These are phyloP conservation scores for Penicillium argentinense DNA, from an alignment of 495 filamentous ascomycete species.

Conservation along the genomic window DNA sequence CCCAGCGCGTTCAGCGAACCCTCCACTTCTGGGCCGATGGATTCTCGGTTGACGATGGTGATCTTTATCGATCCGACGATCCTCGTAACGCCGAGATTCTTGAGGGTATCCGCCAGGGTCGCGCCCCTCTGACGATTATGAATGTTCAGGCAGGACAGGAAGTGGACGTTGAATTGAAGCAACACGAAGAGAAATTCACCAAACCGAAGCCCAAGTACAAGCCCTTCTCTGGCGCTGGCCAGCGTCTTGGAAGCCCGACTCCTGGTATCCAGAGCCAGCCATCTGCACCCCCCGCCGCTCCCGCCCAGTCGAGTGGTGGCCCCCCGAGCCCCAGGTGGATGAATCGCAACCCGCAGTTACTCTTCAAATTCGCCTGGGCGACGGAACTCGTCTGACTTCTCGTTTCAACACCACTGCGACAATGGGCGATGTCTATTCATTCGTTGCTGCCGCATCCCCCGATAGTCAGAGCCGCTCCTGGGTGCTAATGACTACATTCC, in stretches of 20 bases:
- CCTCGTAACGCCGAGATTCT: slow-evolving; percentile 80
- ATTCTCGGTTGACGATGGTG: slow-evolving; percentile 92
- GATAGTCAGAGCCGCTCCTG: slow-evolving; percentile 61
- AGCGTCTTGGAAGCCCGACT: slow-evolving; percentile 88
- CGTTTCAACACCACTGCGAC: slow-evolving; percentile 93
- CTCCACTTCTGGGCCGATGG: slow-evolving; percentile 94
- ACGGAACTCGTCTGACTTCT: slow-evolving; percentile 81
- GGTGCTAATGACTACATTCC: slow-evolving; percentile 92
- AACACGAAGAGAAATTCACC: slow-evolving; percentile 81
- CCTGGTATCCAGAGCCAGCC: slow-evolving; percentile 56
- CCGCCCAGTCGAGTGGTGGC: slow-evolving; percentile 30
- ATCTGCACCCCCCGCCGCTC: slow-evolving; percentile 38
- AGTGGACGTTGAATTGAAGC: slow-evolving; percentile 85
- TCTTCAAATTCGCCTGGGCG: slow-evolving; percentile 85
- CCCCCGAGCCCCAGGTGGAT: slow-evolving; percentile 60
- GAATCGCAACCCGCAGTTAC: slow-evolving; percentile 73
- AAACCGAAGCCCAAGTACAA: slow-evolving; percentile 81
- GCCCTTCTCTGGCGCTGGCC: slow-evolving; percentile 80
- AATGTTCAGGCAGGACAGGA: slow-evolving; percentile 82
- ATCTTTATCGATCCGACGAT: slow-evolving; percentile 86
- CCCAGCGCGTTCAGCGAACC: slow-evolving; percentile 60
- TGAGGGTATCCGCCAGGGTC: slow-evolving; percentile 79
- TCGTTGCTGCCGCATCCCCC: slow-evolving; percentile 69
- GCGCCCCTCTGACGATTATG: slow-evolving; percentile 85
- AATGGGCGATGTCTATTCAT: slow-evolving; percentile 85